Evolutionary conservation across 2,329 filamentous ascomycete genomes (phyloP).

Genomic region (Drechmeria coniospora): DNA sequence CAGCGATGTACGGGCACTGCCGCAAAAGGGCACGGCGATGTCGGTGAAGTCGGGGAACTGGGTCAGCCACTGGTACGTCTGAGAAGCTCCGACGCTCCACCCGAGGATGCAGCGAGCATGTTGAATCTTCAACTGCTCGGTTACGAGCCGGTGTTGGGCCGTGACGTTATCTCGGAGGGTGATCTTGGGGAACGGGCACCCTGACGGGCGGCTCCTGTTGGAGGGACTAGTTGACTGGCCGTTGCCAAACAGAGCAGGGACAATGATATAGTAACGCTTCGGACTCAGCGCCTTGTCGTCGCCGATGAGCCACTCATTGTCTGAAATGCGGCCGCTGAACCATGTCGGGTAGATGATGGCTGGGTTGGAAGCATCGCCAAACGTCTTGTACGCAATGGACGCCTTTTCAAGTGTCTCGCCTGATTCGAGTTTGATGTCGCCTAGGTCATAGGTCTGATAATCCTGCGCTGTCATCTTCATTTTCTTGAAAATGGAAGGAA

Average conservation of each 20-base stretch:
- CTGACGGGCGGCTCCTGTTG: slow-evolving; percentile 18
- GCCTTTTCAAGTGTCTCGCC: slow-evolving; percentile 48
- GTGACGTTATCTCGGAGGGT: slow-evolving; percentile 36
- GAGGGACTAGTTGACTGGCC: slow-evolving; percentile 38
- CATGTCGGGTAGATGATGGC: slow-evolving; percentile 64
- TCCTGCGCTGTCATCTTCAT: too few relatives aligned
- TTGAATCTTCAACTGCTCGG: slow-evolving; percentile 23
- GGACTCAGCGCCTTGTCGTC: slow-evolving; percentile 49
- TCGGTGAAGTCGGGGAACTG: slow-evolving; percentile 33
- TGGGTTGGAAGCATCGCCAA: slow-evolving; percentile 45
- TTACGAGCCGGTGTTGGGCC: slow-evolving; percentile 28
- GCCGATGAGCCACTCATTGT: slow-evolving; percentile 64
- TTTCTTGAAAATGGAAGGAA: too few relatives aligned
- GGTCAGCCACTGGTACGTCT: slow-evolving; percentile 35
- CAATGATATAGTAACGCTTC: slow-evolving; percentile 30
- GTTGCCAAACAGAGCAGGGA: slow-evolving; percentile 35
- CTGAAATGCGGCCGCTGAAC: slow-evolving; percentile 46
- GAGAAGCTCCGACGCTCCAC: slow-evolving; percentile 41
- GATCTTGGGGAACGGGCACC: slow-evolving; percentile 24
- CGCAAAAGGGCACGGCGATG: slow-evolving; percentile 31
- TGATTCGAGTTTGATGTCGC: slow-evolving; percentile 15
- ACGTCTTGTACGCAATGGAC: slow-evolving; percentile 62
- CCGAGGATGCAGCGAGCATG: slow-evolving; percentile 32
- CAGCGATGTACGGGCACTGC: slow-evolving; percentile 30
- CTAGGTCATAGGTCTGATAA: slow-evolving; percentile 1